Base-by-base conservation (phyloP, 441 rosid species). In the Erodium moschatum region DNA sequence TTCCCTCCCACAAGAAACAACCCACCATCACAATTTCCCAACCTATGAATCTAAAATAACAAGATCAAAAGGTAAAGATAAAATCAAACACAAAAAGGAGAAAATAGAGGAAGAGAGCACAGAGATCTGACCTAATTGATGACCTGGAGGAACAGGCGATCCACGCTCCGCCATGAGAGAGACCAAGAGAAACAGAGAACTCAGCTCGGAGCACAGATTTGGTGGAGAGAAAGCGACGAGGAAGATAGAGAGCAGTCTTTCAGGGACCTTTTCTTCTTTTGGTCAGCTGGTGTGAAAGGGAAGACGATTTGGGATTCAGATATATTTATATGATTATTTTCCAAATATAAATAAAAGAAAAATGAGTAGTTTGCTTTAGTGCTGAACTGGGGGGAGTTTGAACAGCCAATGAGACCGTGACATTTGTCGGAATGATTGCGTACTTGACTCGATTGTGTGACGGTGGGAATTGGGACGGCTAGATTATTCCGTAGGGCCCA, bases 101-200 rank as follows among this genome's bases (percentile, higher is more conserved):
- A 2, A 15, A 18, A 56, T 2, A 56, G 24, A 56, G 24, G 24
- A 7, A 16, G 27, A 18, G 62, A 19, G 19, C 52, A 46, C 12
- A 11, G 62, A 56, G 62, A 56, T 56, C 62, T 18, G 62, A 56
- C 62, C 62, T 56, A 56, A 56, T 56, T 7, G 62, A 20, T 56
- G 62, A 19, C 62, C 62, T 3, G 62, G 62, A 56, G 62, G 27
- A 19, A 56, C 62, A 1, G 62, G 62, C 62, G 62, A 56, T 56
- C 62, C 62, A 56, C 12, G 62, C 62, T 56, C 62, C 62, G 62
- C 62, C 62, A 56, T 56, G 62, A 9, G 29, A 19, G 62, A 56
- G 38, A 33, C 6, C 5, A 3, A 48, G n/a, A 15, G 58, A 50
- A 56, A 3, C 62, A 15, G 10, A 19, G 27, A 18, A 8, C 27